Evolutionary conservation across 768 basidiomycete species (phyloP).

Genomic region (Boletus coccyginus): DNA sequence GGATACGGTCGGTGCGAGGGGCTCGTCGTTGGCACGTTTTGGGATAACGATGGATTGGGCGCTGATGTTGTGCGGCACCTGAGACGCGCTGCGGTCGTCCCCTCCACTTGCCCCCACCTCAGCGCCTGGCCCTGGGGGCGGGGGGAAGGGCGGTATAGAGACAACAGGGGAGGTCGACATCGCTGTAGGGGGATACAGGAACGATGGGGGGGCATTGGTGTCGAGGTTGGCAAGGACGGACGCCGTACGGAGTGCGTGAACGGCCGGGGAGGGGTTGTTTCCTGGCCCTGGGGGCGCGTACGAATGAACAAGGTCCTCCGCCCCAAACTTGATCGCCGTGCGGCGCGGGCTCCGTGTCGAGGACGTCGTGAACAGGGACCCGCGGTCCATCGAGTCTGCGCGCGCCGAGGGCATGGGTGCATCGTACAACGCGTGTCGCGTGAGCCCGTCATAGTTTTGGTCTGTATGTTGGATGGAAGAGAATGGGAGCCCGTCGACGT

Average conservation of each 20-base stretch:
- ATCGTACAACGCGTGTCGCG: slow-evolving; percentile 86
- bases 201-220: slow-evolving; percentile 9
- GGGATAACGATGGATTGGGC: slow-evolving; percentile 26
- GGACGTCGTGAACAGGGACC: slow-evolving; percentile 29
- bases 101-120: background rate
- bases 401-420: slow-evolving; percentile 61
- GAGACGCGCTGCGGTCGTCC: background rate
- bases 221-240: slow-evolving; percentile 18
- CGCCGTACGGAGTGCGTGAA: slow-evolving; percentile 33
- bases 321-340: slow-evolving; percentile 76
- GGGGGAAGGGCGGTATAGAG: slow-evolving; percentile 12
- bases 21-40: slow-evolving; percentile 28
- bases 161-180: background rate
- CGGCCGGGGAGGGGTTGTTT: slow-evolving; percentile 40
- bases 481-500: slow-evolving; percentile 21
- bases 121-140: slow-evolving; percentile 7
- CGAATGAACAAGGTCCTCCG: slow-evolving; percentile 70
- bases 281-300: slow-evolving; percentile 66
- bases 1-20: slow-evolving; percentile 25
- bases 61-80: slow-evolving; percentile 20
- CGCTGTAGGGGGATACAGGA: slow-evolving; percentile 26
- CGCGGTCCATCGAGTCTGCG: slow-evolving; percentile 38
- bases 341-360: slow-evolving; percentile 33
- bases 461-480: slow-evolving; percentile 29
- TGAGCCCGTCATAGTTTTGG: slow-evolving; percentile 48